Evolutionary conservation across 176 grass and related monocot genomes (phyloP), one percentile per base, ranked within the genome.

Genomic region (Carex littledalei): DNA sequence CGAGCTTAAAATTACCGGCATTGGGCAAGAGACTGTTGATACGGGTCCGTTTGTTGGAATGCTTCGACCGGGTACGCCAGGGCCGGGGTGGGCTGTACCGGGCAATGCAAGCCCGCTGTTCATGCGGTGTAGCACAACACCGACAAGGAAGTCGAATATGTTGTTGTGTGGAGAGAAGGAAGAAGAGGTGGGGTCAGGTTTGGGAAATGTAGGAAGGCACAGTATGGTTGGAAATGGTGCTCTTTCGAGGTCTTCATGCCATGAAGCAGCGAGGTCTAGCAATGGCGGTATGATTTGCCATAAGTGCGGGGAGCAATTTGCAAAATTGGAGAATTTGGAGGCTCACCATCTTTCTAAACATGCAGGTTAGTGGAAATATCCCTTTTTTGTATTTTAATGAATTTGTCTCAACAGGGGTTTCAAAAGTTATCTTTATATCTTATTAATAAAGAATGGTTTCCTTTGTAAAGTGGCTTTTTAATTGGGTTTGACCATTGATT

Each of bases 261-360:
- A n/a, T 8, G 59, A 86, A 70, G 64, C 57, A 17, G 75, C 79
- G 37, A 85, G 59, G 58, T 29, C 81, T 21, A 83, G 81, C 63
- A 83, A 83, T 80, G 72, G 60, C 0, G 54, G 49, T 29, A 13
- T 87, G 72, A 66, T 37, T 13, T 93, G 94, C 76, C 81, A 84
- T 50, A 86, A 78, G 64, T 96, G 94, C 50, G 91, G 78, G 20
- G 86, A 83, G 63, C 73, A 81, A 79, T 90, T 91, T 84, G 63
- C 43, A 63, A 91, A 70, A 79, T 56, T 52, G 80, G 86, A 84
- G 29, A 75, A 55, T 17, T 81, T 96, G 35, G 91, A 96, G 52
- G 83, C 86, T 56, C 94, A 96, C 52, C 94, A 93, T 86, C 85
- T 91, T 66, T 84, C 86, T 68, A 90, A 63, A 49, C 94, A 96